Conservation (phyloP, 2,329 filamentous ascomycete genomes). For the Aureobasidium lini region DNA sequence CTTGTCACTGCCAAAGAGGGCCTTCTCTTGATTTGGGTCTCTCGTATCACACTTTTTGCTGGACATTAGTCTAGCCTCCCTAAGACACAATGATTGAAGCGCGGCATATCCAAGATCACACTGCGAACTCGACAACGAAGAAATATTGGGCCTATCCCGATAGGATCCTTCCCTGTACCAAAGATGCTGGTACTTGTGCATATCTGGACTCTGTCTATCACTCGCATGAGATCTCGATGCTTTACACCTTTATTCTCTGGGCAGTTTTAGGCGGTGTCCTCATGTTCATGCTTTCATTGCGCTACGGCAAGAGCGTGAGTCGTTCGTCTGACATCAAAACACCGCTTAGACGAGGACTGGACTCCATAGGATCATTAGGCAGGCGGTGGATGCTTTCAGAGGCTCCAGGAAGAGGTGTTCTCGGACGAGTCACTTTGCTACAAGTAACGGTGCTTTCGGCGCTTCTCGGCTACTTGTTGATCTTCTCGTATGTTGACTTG, state of each 20-base stretch:
- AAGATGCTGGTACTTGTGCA: slow-evolving; percentile 49
- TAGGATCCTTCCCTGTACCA: slow-evolving; percentile 50
- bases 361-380: slow-evolving; percentile 34
- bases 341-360: slow-evolving; percentile 24
- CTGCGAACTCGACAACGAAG: slow-evolving; percentile 20
- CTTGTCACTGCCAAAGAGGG: neutral
- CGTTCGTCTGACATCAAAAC: slow-evolving; percentile 7
- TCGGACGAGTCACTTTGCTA: slow-evolving; percentile 60
- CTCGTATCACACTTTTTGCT: neutral
- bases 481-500: slow-evolving; percentile 48
- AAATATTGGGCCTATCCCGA: slow-evolving; percentile 51
- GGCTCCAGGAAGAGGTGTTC: slow-evolving; percentile 44
- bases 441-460: slow-evolving; percentile 56
- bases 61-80: neutral
- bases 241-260: slow-evolving; percentile 52
- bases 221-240: slow-evolving; percentile 47
- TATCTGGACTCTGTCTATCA: slow-evolving; percentile 52
- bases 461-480: slow-evolving; percentile 53
- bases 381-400: slow-evolving; percentile 56
- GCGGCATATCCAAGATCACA: slow-evolving; percentile 26
- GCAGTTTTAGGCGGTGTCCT: slow-evolving; percentile 44
- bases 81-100: slow-evolving; percentile 3
- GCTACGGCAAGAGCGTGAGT: slow-evolving; percentile 14
- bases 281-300: slow-evolving; percentile 35
- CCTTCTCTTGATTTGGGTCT: neutral